Evolutionary conservation across 805 yeast species (phyloP).

Genomic region (Wickerhamomyces sydowiorum): DNA sequence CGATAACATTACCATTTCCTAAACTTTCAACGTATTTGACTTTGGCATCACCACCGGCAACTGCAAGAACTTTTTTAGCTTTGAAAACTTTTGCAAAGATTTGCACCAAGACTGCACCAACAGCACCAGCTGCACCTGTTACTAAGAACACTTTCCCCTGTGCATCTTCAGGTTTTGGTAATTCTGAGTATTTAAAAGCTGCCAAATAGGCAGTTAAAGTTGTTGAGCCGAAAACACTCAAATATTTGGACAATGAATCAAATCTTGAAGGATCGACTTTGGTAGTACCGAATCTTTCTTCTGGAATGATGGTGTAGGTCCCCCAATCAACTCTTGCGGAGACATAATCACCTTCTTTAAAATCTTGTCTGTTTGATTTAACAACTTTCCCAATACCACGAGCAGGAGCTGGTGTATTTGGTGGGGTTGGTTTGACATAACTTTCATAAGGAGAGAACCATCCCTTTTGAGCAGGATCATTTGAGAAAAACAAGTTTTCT

Average conservation of each 20-base stretch:
- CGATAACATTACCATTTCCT: conserved; percentile 42
- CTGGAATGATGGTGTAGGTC: conserved; percentile 34
- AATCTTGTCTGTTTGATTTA: conserved; percentile 37
- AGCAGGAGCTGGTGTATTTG: conserved; percentile 39
- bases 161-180: conserved; percentile 29
- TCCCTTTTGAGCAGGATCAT: conserved; percentile 59
- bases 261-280: conserved; percentile 15
- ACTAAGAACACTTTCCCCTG: conserved; percentile 41
- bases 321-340: conserved; percentile 40
- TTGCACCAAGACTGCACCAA: conserved; percentile 57
- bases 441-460: conserved; percentile 39
- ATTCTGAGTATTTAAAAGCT: conserved; percentile 41
- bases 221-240: conserved; percentile 50
- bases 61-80: conserved; percentile 52
- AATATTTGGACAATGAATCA: conserved; percentile 32
- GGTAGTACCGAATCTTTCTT: neutral
- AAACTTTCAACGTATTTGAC: conserved; percentile 46
- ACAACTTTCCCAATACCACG: conserved; percentile 47
- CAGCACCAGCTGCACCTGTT: conserved; percentile 72
- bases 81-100: conserved; percentile 46
- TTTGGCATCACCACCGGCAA: conserved; percentile 57
- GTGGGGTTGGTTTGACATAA: conserved; percentile 28
- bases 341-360: conserved; percentile 38
- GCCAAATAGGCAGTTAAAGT: conserved; percentile 60
- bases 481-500: conserved; percentile 42